Percentiles rank a stretch among this genome's conserved stretches.
Evolutionary conservation across 1,284 basidiomycete species (phyloP).

Genomic region (Ganoderma multipileum): DNA sequence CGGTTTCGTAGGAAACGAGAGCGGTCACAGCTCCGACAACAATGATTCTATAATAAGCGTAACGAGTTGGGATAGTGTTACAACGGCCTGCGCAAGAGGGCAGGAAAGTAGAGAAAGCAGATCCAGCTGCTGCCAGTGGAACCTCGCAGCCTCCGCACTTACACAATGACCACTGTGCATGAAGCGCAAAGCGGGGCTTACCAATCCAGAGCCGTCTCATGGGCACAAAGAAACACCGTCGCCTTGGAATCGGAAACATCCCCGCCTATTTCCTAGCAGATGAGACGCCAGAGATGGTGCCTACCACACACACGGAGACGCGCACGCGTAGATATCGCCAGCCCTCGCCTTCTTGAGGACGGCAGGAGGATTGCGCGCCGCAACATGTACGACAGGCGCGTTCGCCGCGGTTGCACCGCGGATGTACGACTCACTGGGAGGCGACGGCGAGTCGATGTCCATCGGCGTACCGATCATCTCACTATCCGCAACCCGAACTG

Average conservation of each 20-base stretch:
- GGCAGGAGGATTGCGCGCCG: conserved; percentile 15
- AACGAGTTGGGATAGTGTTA: not conserved
- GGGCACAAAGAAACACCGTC: too few relatives aligned
- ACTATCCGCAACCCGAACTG: conserved; percentile 51
- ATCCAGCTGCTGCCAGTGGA: not conserved
- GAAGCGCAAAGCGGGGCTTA: too few relatives aligned
- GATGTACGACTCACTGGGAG: conserved; percentile 31
- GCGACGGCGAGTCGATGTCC: conserved; percentile 32
- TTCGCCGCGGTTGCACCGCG: conserved; percentile 32
- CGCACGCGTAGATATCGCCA: conserved; percentile 52
- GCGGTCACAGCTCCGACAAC: not conserved
- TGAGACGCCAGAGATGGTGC: not conserved
- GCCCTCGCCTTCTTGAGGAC: conserved; percentile 42
- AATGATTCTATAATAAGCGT: not conserved
- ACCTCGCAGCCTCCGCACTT: not conserved
- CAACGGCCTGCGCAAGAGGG: not conserved
- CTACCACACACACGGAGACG: conserved; percentile 56
- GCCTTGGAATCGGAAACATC: not conserved
- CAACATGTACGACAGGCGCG: conserved; percentile 25
- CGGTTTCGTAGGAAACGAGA: too few relatives aligned
- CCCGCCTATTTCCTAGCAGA: not conserved
- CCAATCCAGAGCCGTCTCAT: too few relatives aligned
- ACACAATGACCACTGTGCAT: not conserved
- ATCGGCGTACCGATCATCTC: conserved; percentile 39
- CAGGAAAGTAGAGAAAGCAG: not conserved